Percentiles rank a stretch among this genome's conserved stretches.
Evolutionary conservation across 2,329 filamentous ascomycete genomes (phyloP).

Genomic region (Scleromitrula shiraiana): DNA sequence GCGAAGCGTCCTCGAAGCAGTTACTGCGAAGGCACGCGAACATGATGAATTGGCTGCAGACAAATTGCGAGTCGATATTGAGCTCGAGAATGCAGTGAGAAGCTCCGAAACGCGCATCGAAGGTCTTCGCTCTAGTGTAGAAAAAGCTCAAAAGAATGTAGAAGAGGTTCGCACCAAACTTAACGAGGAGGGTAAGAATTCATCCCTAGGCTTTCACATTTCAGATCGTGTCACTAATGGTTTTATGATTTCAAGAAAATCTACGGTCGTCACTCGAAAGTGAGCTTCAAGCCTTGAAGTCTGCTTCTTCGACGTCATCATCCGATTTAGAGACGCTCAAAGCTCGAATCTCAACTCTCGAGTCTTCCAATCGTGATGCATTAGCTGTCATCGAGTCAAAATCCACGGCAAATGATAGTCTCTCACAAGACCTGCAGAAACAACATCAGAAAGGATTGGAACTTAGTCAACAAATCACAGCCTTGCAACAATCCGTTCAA

Average conservation of each 20-base stretch:
- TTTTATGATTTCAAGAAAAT: constrained; percentile 52
- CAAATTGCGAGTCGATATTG: constrained; percentile 83
- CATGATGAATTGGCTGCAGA: constrained; percentile 75
- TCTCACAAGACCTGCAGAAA: constrained; percentile 77
- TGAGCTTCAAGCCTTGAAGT: constrained; percentile 71
- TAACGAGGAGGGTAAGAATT: constrained; percentile 64
- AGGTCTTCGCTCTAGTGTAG: constrained; percentile 69
- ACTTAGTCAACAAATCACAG: constrained; percentile 72
- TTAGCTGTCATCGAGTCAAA: constrained; percentile 85
- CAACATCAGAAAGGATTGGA: constrained; percentile 85
- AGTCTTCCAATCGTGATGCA: constrained; percentile 87
- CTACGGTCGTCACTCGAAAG: constrained; percentile 67
- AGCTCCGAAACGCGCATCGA: constrained; percentile 76
- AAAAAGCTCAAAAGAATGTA: constrained; percentile 76
- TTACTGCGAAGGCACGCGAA: constrained; percentile 73
- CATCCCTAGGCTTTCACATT: too few relatives aligned
- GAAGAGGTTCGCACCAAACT: constrained; percentile 75
- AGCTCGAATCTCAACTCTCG: constrained; percentile 76
- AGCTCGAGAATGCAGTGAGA: constrained; percentile 84
- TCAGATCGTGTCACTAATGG: constrained; percentile 17
- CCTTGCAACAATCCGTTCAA: constrained; percentile 77
- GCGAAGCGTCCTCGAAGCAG: constrained; percentile 61
- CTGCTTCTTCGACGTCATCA: constrained; percentile 64
- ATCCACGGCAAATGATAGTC: constrained; percentile 73
- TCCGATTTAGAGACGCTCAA: constrained; percentile 70